Base-by-base conservation (phyloP, 805 yeast genomes). In the Diddensiella transvaalensis region DNA sequence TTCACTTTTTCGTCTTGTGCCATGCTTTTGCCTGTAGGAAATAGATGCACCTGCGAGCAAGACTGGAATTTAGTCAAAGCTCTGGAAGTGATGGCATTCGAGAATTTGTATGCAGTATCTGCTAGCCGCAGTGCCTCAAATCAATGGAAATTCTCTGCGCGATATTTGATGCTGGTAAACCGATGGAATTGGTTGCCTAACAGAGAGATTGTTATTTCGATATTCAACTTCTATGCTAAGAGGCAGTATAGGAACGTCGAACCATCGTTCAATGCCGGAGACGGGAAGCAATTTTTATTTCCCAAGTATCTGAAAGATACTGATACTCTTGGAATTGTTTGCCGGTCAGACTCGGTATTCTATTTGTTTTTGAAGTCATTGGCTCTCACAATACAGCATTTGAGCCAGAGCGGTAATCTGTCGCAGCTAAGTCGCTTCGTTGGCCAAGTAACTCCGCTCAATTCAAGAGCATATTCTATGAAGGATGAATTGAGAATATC, bases 361-460 rank as follows among this genome's bases (percentile, higher is more conserved):
- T 29, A 42, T 3, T 13, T 43, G 2, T 48, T 48, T 22, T 21
- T 48, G 30, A 43, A 42, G 18, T n/a, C 42, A 8, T 15, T 43
- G 18, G 44, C 40, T 13, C 22, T 38, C 4, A 38, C 51, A 15
- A 46, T 46, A 33, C 17, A 24, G 22, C 23, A 30, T 4, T 23
- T 48, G 39, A 18, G 21, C 23, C 8, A 24, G 17, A 26, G 2
- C 4, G 17, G 22, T 17, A 11, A 19, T 3, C 11, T 17, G 2
- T 18, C 30, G 6, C 39, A 22, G 44, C 41, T 42, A 8, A 15
- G 32, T 29, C 43, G 38, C 33, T 15, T 43, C n/a, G 30, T 22
- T 29, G 51, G 48, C 11, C 29, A 43, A 21, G 46, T 48, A 23
- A 48, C 46, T 11, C 51, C 51, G 4, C 29, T 48, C 4, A 43